A percentile compares a stretch with the other conserved stretches of the same genome.
Conservation (phyloP, 2,329 filamentous ascomycete species). For the Pseudogymnoascus sp. region DNA sequence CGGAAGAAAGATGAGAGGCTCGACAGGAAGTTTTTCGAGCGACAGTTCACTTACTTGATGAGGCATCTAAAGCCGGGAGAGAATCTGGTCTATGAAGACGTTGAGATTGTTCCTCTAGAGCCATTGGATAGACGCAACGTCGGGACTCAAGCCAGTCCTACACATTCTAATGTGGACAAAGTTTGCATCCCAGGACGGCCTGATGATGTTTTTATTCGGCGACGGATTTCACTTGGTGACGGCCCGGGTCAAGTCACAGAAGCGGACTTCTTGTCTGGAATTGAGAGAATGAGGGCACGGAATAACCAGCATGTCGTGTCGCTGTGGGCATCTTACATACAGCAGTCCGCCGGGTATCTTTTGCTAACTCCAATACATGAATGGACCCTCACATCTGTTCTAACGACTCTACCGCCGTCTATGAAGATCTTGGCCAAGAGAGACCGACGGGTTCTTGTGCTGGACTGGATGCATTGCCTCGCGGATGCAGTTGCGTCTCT, state of each 20-base stretch:
- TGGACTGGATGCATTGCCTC: conserved; percentile 72
- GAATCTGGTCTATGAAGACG: conserved; percentile 57
- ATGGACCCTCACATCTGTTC: conserved; percentile 59
- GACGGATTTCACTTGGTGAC: conserved; percentile 47
- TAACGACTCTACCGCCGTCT: conserved; percentile 54
- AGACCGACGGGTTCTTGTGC: conserved; percentile 50
- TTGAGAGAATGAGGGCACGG: conserved; percentile 50
- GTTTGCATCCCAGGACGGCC: conserved; percentile 58
- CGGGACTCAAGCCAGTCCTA: conserved; percentile 31
- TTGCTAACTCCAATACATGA: conserved; percentile 62
- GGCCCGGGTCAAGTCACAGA: conserved; percentile 38
- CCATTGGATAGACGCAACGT: conserved; percentile 48
- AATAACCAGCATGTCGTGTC: conserved; percentile 64
- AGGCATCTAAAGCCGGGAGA: conserved; percentile 53
- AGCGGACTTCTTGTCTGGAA: conserved; percentile 53
- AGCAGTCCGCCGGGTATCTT: conserved; percentile 56
- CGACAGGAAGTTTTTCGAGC: conserved; percentile 62
- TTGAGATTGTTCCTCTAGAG: conserved; percentile 64
- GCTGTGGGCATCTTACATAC: conserved; percentile 63
- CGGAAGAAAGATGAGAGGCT: conserved; percentile 52
- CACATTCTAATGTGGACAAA: conserved; percentile 42
- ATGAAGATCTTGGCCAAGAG: conserved; percentile 56
- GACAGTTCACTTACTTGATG: conserved; percentile 65
- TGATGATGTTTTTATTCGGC: conserved; percentile 49
- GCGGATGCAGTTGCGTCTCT: conserved; percentile 60